A percentile compares a stretch with the other conserved stretches of the same genome.
These are phyloP conservation scores for Phytophthora melonis DNA, from an alignment of 352 stramenopile species.

Conservation along the genomic window DNA sequence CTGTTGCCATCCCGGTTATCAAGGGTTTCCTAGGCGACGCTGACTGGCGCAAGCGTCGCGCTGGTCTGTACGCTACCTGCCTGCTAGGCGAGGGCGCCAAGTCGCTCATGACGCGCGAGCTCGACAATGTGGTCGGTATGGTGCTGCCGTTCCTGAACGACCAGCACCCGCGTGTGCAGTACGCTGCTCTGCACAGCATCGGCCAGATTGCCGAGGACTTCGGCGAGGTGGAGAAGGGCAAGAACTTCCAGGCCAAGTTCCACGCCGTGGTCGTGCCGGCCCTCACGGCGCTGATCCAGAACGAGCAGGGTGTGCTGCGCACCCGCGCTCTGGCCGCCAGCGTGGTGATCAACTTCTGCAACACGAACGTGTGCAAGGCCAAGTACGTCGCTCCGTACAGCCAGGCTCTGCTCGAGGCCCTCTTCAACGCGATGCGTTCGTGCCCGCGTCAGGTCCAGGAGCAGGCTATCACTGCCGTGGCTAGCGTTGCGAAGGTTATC, in stretches of 20 bases:
- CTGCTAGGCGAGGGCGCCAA: conserved; percentile 84
- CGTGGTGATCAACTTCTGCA: conserved; percentile 89
- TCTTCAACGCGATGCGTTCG: conserved; percentile 83
- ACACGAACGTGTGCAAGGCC: conserved; percentile 84
- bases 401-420: conserved; percentile 75
- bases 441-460: conserved; percentile 88
- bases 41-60: conserved; percentile 83
- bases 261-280: conserved; percentile 70
- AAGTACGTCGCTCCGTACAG: conserved; percentile 76
- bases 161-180: conserved; percentile 81
- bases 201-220: conserved; percentile 88
- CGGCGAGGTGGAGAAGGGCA: conserved; percentile 82
- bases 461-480: conserved; percentile 88
- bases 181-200: conserved; percentile 85
- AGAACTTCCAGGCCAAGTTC: conserved; percentile 91
- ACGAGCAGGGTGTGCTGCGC: conserved; percentile 70
- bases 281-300: conserved; percentile 71
- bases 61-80: conserved; percentile 81
- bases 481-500: conserved; percentile 87
- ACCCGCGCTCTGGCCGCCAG: conserved; percentile 81
- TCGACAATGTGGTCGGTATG: conserved; percentile 79
- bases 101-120: conserved; percentile 78
- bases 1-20: conserved; percentile 81
- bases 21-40: conserved; percentile 64
- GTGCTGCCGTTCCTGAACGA: conserved; percentile 78